Conservation (phyloP, 495 filamentous ascomycete genomes). For the Zalerion maritima region DNA sequence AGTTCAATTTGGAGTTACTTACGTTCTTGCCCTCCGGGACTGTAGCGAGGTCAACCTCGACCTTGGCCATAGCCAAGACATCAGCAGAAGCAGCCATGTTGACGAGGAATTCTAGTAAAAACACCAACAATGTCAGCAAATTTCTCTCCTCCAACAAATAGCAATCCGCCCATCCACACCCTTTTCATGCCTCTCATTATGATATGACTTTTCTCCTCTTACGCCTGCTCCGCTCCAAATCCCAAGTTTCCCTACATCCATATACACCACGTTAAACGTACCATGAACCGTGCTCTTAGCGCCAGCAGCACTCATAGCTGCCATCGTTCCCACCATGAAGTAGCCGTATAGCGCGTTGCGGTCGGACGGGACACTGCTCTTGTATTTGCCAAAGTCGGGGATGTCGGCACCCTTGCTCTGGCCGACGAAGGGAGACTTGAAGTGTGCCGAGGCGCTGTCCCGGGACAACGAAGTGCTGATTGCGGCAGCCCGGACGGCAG, state of each 20-base stretch:
- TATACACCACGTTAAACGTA: slow-evolving; percentile 34
- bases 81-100: slow-evolving; percentile 99
- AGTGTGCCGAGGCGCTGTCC: slow-evolving; percentile 19
- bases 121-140: not conserved
- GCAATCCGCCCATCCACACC: slow-evolving; percentile 1
- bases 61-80: slow-evolving; percentile 97
- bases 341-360: slow-evolving; percentile 82
- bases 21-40: slow-evolving; percentile 99
- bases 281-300: slow-evolving; percentile 96
- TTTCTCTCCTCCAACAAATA: slow-evolving; percentile 1
- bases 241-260: not conserved
- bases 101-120: slow-evolving; percentile 77
- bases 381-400: slow-evolving; percentile 83
- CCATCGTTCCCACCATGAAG: slow-evolving; percentile 96
- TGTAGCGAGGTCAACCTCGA: slow-evolving; percentile 80
- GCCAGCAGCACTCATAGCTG: slow-evolving; percentile 75
- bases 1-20: slow-evolving; percentile 26
- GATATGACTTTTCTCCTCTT: slow-evolving; percentile 1
- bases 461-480: slow-evolving; percentile 23
- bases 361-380: slow-evolving; percentile 44
- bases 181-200: slow-evolving; percentile 1
- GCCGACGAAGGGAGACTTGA: slow-evolving; percentile 46
- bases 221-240: not conserved
- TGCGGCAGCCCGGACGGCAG: slow-evolving; percentile 30
- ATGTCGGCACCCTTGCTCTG: slow-evolving; percentile 47